Evolutionary conservation across 805 yeast species (phyloP).

Genomic region (Limtongozyma cylindracea): DNA sequence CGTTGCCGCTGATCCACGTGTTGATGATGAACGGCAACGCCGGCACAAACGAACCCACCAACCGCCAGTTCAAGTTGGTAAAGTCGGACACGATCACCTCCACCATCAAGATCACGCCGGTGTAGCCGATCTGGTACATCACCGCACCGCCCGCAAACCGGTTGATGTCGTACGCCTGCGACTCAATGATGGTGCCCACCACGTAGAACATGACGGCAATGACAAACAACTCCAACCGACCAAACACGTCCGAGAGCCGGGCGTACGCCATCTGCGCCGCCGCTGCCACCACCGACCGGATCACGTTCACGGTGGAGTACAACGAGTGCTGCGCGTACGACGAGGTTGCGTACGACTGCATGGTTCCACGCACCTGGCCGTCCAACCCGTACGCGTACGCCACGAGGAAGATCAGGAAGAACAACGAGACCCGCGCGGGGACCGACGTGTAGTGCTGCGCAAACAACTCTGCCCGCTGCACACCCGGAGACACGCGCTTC

Average conservation of each 20-base stretch:
- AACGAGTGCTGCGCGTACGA: constrained; percentile 28
- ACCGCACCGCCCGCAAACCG: constrained; percentile 44
- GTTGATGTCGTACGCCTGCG: constrained; percentile 29
- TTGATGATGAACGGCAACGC: constrained; percentile 52
- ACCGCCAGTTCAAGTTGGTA: constrained; percentile 48
- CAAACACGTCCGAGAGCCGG: constrained; percentile 38
- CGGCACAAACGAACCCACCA: constrained; percentile 36
- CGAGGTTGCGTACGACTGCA: constrained; percentile 27
- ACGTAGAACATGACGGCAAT: constrained; percentile 26
- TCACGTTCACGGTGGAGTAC: constrained; percentile 29
- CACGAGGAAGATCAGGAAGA: constrained; percentile 17
- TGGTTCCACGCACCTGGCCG: constrained; percentile 18
- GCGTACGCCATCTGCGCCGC: constrained; percentile 44
- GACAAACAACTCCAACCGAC: constrained; percentile 26
- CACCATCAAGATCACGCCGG: constrained; percentile 32
- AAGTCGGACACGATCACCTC: constrained; percentile 39
- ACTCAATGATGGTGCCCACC: constrained; percentile 38
- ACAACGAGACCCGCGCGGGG: too few relatives aligned
- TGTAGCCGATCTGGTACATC: constrained; percentile 19
- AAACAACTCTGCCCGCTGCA: too few relatives aligned
- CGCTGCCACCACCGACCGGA: constrained; percentile 34
- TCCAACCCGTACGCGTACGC: constrained; percentile 39
- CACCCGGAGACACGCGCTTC: too few relatives aligned
- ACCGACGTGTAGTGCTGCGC: too few relatives aligned
- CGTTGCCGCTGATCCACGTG: constrained; percentile 53